These are phyloP conservation scores for Danielozyma ontarioensis DNA, from an alignment of 805 yeast species.

Conservation along the genomic window DNA sequence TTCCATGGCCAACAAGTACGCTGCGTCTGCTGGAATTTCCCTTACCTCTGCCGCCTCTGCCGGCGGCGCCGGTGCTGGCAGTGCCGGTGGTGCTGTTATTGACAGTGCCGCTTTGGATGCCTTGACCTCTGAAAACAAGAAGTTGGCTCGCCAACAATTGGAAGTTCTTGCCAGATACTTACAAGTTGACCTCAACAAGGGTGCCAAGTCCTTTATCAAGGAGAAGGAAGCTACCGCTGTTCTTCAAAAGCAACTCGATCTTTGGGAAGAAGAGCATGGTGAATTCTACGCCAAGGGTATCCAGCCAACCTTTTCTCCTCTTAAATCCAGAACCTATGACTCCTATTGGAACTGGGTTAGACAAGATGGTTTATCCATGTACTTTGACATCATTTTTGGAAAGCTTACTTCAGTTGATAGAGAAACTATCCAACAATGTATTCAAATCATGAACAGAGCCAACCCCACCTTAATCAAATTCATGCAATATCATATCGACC, in stretches of 20 bases:
- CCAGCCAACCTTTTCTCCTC: slow-evolving; percentile 80
- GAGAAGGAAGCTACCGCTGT: slow-evolving; percentile 82
- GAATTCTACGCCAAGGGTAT: slow-evolving; percentile 92
- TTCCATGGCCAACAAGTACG: slow-evolving; percentile 75
- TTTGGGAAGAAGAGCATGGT: slow-evolving; percentile 80
- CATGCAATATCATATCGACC: slow-evolving; percentile 90
- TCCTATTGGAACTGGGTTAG: slow-evolving; percentile 99
- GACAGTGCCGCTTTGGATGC: slow-evolving; percentile 95
- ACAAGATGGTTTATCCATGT: slow-evolving; percentile 91
- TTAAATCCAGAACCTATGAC: slow-evolving; percentile 94
- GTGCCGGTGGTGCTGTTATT: slow-evolving; percentile 78
- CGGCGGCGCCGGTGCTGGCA: slow-evolving; percentile 48
- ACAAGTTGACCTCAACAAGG: slow-evolving; percentile 86
- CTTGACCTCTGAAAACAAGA: slow-evolving; percentile 63
- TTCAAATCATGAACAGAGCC: slow-evolving; percentile 95
- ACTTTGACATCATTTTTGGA: slow-evolving; percentile 94
- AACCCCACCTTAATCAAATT: slow-evolving; percentile 89
- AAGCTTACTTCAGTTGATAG: slow-evolving; percentile 85
- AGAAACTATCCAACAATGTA: slow-evolving; percentile 94
- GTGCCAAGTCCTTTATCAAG: slow-evolving; percentile 75
- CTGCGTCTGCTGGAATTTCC: slow-evolving; percentile 73
- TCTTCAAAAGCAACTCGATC: slow-evolving; percentile 85
- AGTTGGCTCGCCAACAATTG: slow-evolving; percentile 70
- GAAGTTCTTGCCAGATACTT: slow-evolving; percentile 94
- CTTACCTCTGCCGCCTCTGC: slow-evolving; percentile 59